Evolutionary conservation across 2,329 filamentous ascomycete species (phyloP), one percentile per base, ranked within the genome.

Genomic region (Paracoccidioides lutzii): DNA sequence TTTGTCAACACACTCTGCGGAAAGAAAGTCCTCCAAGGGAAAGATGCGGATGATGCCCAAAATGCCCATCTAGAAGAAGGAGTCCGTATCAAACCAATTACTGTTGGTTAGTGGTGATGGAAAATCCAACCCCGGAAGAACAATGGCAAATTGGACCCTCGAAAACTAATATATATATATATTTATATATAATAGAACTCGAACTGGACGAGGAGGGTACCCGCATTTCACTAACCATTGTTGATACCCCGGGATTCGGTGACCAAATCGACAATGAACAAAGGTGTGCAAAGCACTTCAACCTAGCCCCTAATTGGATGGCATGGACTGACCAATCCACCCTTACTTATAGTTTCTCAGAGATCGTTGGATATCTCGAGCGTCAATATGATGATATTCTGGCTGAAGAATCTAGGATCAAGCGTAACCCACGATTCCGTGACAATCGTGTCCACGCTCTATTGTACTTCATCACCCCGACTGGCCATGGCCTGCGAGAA

Each of bases 1-100:
- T 98, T 98, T 69, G 93, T 98, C 75, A 98, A 98, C 81, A 98
- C 93, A 53, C 89, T 98, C 64, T 98, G 93, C 78, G 89, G 90
- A 72, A 90, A 95, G 81, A 81, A 84, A 68, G 93, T 98, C 54
- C 83, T 98, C 62, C 77, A 83, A 65, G 85, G 90, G 76, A 95
- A 95, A 79, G 91, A 97, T 65, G 85, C 86, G 58, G 93, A 98
- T 68, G 93, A 98, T 76, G 82, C 90, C 61, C 81, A 80, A 69
- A 85, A 84, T 64, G 91, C 91, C 67, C 90, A 96, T 72, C 74
- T 95, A 63, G 93, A 98, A 78, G 91, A 97, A 70, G 90, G 90
- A 65, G 90, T 98, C 67, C 90, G 91, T 78, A 98, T 98, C 77
- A 95, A 95, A 83, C 93, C 93, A 64, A 83, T 96, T 74, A 98